phyloP scores from a whole-genome alignment of 1,284 basidiomycete genomes.

The Paramarasmius palmivorus region DNA sequence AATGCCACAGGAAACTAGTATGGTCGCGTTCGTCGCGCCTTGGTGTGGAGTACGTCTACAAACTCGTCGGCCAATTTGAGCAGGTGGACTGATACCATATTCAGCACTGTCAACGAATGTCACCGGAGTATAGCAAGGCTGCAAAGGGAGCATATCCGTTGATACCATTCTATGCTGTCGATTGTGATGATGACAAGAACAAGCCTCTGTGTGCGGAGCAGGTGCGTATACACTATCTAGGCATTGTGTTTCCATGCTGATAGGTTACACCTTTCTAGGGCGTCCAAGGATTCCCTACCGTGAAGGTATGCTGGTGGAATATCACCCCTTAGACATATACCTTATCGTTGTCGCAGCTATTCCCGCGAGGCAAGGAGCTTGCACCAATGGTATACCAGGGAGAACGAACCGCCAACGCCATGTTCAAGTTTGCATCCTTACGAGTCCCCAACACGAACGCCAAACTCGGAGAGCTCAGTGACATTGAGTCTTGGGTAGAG shows the following conservation, averaged over 20 bases:
- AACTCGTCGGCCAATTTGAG: neutral
- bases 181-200: conserved; percentile 87
- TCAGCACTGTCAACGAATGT: conserved; percentile 88
- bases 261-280: conserved; percentile 39
- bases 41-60: conserved; percentile 77
- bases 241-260: conserved; percentile 11
- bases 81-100: neutral
- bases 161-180: conserved; percentile 86
- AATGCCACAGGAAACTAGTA: conserved; percentile 56
- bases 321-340: conserved; percentile 6
- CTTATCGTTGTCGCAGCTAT: conserved; percentile 47
- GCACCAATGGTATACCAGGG: conserved; percentile 69
- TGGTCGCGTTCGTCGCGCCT: conserved; percentile 89
- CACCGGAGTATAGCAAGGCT: conserved; percentile 84
- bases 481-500: conserved; percentile 62
- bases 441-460: conserved; percentile 61
- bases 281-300: conserved; percentile 92
- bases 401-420: conserved; percentile 71
- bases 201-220: conserved; percentile 82
- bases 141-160: conserved; percentile 80
- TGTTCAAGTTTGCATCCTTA: conserved; percentile 78
- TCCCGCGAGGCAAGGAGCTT: conserved; percentile 70
- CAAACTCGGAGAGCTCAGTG: conserved; percentile 62
- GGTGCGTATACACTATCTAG: conserved; percentile 35
- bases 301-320: conserved; percentile 56